A percentile compares a stretch with the other conserved stretches of the same genome.
Conservation (phyloP, 345 rosid genomes). For the Eucalyptus cloeziana region DNA sequence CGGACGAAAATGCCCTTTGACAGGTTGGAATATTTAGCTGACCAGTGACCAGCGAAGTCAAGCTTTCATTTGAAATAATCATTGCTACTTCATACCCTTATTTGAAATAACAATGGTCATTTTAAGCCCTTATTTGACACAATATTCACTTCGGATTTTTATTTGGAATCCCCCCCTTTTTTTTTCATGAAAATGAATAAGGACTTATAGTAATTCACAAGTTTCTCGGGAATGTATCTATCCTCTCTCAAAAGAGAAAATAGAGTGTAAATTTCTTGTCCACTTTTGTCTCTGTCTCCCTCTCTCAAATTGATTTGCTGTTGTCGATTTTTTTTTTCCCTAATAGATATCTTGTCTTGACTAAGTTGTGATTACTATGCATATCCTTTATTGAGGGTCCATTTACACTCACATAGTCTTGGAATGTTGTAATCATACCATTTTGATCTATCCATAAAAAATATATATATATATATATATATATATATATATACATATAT, state of each 20-base stretch:
- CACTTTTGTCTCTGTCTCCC: not conserved
- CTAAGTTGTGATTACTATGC: too few relatives aligned
- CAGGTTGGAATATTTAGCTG: fast-evolving
- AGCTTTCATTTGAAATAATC: fast-evolving
- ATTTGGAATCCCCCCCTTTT: fast-evolving
- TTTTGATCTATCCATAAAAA: too few relatives aligned
- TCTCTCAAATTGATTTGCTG: not conserved
- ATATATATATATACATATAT: too few relatives aligned
- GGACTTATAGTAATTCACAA: not conserved
- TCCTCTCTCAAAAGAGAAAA: not conserved
- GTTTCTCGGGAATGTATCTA: not conserved
- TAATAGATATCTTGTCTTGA: too few relatives aligned
- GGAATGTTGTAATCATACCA: not conserved
- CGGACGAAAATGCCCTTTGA: fast-evolving
- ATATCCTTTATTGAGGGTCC: not conserved
- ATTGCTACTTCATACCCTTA: too few relatives aligned
- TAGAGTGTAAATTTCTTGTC: not conserved
- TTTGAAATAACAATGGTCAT: fast-evolving
- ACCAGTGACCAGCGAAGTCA: fast-evolving
- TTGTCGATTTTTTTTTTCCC: fast-evolving
- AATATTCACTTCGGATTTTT: fast-evolving
- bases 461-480: too few relatives aligned
- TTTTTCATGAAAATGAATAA: too few relatives aligned
- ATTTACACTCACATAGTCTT: not conserved
- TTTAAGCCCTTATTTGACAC: fast-evolving